Conservation (phyloP, 768 basidiomycete species). For the Kwoniella pini region DNA sequence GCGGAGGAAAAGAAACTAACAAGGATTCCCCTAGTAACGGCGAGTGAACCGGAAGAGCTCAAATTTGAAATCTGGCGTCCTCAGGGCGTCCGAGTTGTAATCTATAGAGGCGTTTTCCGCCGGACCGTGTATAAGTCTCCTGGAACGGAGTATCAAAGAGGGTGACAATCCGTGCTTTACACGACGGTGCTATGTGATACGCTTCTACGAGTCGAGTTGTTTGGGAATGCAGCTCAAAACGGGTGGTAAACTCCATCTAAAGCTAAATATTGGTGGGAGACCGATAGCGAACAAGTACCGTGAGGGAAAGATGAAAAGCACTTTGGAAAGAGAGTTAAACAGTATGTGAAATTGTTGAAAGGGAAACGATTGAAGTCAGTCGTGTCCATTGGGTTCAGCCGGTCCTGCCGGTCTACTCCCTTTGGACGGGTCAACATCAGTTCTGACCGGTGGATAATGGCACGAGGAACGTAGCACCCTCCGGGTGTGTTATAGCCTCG, state of each 20-base stretch:
- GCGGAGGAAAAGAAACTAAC: constrained; percentile 89
- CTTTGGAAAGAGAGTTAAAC: constrained; percentile 78
- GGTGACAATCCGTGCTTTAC: constrained; percentile 61
- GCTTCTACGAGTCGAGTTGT: constrained; percentile 79
- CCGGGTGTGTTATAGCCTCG: constrained; percentile 67
- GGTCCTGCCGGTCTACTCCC: constrained; percentile 63
- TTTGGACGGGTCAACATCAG: constrained; percentile 68
- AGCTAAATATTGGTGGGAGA: constrained; percentile 79
- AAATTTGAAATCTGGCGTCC: constrained; percentile 76
- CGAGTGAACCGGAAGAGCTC: constrained; percentile 82
- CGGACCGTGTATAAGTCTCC: constrained; percentile 74
- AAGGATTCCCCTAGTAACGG: constrained; percentile 86
- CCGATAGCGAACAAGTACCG: constrained; percentile 82
- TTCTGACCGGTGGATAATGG: constrained; percentile 66
- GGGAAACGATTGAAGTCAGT: constrained; percentile 76
- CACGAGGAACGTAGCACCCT: constrained; percentile 65
- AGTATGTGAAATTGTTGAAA: constrained; percentile 80
- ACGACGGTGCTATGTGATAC: constrained; percentile 69
- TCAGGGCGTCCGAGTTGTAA: constrained; percentile 69
- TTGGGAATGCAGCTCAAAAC: constrained; percentile 82
- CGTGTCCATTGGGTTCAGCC: constrained; percentile 63
- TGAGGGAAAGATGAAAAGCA: constrained; percentile 82
- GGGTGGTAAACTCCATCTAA: constrained; percentile 84
- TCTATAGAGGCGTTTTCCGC: constrained; percentile 74
- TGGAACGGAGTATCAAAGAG: constrained; percentile 71